Base-by-base conservation (phyloP, 371 early-diverging fungal species). In the Mortierella sp. region DNA sequence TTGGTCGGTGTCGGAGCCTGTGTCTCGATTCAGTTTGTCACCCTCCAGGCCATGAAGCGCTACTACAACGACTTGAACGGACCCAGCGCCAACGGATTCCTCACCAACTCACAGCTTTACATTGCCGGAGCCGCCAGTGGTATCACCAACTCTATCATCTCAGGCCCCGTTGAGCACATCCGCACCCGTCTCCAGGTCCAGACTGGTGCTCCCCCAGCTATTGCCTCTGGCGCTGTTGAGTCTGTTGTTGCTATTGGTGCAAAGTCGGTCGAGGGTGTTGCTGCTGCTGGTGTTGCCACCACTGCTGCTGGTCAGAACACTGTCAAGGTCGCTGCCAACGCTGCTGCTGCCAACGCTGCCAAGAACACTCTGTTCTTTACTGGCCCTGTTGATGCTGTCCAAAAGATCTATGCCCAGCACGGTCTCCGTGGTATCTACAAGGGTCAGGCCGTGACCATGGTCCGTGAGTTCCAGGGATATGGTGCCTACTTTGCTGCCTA, bases 91-190 rank as follows among this genome's bases (percentile, higher is more conserved):
- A 77, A 71, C 78, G 55, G 84, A 61, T 80, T 82, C 40, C 85
- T 94, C 14, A 89, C 90, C 50, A 90, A 89, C 64, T 74, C 88
- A 29, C 96, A 96, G 82, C 87, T 96, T 69, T 94, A 92, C 80
- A 52, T 92, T 24, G 92, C 95, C 13, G 97, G 97, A 66, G 95
- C 95, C 37, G 89, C 91, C 0, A 91, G 94, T 66, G 97, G 97
- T 73, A 82, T 93, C 13, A 93, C 93, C 77, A 96, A 95, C 79
- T 92, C 95, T n/a, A 79, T 95, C 50, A 90, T 97, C 4, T 95
- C 94, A 16, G 87, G 92, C 0, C 97, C 96, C 7, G 94, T 97
- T 4, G 97, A 97, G 84, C 94, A 93, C 74, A 95, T 94, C 76
- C 90, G 95, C 83, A 93, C 92, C 26, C 92, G 94, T 73, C 89